Conservation (phyloP, 805 yeast genomes). For the Candida odintsovae region DNA sequence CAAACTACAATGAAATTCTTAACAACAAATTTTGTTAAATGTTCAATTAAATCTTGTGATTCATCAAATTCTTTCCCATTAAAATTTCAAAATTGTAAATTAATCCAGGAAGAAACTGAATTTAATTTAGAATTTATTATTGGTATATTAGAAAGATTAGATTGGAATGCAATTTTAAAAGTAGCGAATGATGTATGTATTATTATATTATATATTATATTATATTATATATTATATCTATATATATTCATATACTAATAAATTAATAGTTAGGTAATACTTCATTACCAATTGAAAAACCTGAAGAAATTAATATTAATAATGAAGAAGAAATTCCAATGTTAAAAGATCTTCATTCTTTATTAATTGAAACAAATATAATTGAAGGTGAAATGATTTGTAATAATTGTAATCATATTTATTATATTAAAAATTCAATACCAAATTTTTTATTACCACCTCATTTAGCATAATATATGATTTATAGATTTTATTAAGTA, state of each 20-base stretch:
- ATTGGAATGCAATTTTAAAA: constrained; percentile 78
- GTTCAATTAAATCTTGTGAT: constrained; percentile 82
- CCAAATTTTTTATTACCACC: constrained; percentile 95
- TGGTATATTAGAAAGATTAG: constrained; percentile 72
- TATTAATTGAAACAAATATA: constrained; percentile 82
- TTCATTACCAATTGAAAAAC: constrained; percentile 54
- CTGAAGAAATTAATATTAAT: constrained; percentile 30
- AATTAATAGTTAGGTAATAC: constrained; percentile 50
- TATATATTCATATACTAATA: too few species aligned
- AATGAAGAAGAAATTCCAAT: constrained; percentile 41
- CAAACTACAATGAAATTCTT: constrained; percentile 81
- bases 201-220: too few species aligned
- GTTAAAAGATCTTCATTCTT: constrained; percentile 67
- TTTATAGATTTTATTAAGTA: too few species aligned
- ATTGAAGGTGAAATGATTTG: constrained; percentile 88
- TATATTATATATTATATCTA: too few species aligned
- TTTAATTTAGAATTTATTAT: constrained; percentile 75
- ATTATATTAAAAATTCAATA: constrained; percentile 86
- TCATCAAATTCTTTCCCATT: constrained; percentile 79
- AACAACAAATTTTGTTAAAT: constrained; percentile 94
- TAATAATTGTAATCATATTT: constrained; percentile 77
- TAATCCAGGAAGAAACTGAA: constrained; percentile 68
- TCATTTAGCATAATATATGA: constrained; percentile 53
- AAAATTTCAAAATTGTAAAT: constrained; percentile 57
- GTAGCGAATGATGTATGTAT: constrained; percentile 66